These are phyloP conservation scores for Ogataea hybrid DNA, from an alignment of 1,139 yeast species.

Conservation along the genomic window DNA sequence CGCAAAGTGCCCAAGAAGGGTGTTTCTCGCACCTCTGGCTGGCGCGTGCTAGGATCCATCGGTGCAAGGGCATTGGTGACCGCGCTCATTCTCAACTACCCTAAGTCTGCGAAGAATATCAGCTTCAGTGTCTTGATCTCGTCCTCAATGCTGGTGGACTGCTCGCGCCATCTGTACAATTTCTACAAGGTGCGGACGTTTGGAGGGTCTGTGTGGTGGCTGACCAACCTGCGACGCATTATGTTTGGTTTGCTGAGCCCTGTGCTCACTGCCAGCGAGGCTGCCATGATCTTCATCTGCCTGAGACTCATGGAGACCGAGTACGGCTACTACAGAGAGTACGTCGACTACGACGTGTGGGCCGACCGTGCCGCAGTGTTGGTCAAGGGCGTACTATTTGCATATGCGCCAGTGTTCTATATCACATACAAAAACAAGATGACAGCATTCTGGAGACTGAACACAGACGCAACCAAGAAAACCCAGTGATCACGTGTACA, in stretches of 20 bases:
- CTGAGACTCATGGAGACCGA: constrained; percentile 38
- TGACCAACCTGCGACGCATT: constrained; percentile 41
- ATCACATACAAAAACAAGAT: constrained; percentile 18
- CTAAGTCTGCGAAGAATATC: constrained; percentile 48
- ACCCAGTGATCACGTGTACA: constrained; percentile 23
- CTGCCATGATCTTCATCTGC: constrained; percentile 50
- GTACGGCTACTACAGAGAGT: constrained; percentile 16
- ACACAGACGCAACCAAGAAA: constrained; percentile 9
- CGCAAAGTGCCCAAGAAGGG: constrained; percentile 18
- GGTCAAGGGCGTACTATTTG: constrained; percentile 15
- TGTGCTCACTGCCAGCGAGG: constrained; percentile 45
- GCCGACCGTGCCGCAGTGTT: constrained; percentile 10
- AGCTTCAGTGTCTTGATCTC: constrained; percentile 47
- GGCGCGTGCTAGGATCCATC: constrained; percentile 3
- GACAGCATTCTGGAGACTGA: constrained; percentile 12
- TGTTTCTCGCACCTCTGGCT: constrained; percentile 10
- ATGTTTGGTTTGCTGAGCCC: constrained; percentile 47
- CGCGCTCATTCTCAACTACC: constrained; percentile 46
- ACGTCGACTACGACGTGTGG: constrained; percentile 15
- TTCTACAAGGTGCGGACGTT: constrained; percentile 45
- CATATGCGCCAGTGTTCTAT: constrained; percentile 23
- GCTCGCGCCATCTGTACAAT: constrained; percentile 46
- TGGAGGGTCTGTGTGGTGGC: constrained; percentile 36
- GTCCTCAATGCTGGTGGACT: constrained; percentile 43
- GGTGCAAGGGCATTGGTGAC: constrained; percentile 15